Percentiles rank a stretch among this genome's conserved stretches.
Conservation (phyloP, 2,329 filamentous ascomycete genomes). For the Sporothrix luriei region DNA sequence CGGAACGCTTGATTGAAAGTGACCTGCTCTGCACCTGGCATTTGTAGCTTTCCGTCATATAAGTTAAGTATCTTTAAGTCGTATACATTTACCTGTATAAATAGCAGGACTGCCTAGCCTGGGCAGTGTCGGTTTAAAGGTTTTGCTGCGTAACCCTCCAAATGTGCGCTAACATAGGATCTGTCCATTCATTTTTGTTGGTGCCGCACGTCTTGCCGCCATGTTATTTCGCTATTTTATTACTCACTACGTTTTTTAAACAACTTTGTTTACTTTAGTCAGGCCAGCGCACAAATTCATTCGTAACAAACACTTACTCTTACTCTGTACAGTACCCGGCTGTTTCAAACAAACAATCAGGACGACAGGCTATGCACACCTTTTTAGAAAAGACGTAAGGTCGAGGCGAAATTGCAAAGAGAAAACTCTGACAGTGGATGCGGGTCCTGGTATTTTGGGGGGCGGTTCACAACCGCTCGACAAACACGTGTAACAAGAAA, state of each 20-base stretch:
- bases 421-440: slow-evolving; percentile 23
- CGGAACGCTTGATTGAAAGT: neutral
- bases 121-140: neutral
- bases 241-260: neutral
- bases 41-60: neutral
- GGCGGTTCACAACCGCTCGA: neutral
- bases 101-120: neutral
- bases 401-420: slow-evolving; percentile 5
- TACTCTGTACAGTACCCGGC: neutral
- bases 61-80: neutral
- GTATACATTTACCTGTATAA: neutral
- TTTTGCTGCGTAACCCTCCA: neutral
- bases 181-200: slow-evolving; percentile 19
- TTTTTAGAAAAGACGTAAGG: neutral
- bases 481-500: slow-evolving; percentile 21
- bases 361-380: neutral
- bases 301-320: too few species aligned
- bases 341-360: neutral
- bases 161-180: neutral
- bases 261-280: neutral
- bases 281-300: neutral
- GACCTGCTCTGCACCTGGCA: neutral
- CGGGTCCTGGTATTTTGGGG: neutral
- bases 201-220: neutral
- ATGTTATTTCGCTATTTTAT: neutral